Evolutionary conservation across 768 basidiomycete genomes (phyloP), one percentile per base, ranked within the genome.

Genomic region (Suillus tomentosus): DNA sequence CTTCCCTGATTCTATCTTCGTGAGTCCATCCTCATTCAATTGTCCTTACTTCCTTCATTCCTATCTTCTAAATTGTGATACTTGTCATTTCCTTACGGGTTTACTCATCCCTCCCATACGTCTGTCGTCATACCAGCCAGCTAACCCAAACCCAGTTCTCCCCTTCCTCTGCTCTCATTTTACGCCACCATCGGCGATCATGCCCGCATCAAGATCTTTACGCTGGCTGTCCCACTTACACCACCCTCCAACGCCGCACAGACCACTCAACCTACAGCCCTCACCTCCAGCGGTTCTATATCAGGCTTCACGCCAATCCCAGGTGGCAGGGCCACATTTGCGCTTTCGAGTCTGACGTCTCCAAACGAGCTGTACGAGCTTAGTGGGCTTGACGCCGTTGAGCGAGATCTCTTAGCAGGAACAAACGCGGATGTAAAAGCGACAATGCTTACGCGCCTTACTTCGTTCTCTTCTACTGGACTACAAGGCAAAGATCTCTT

Each of bases 311-410:
- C n/a, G n/a, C n/a, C n/a, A n/a, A n/a, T n/a, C n/a, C n/a, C n/a
- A n/a, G n/a, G n/a, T n/a, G n/a, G n/a, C n/a, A n/a, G n/a, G n/a
- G n/a, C n/a, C n/a, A n/a, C n/a, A n/a, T n/a, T 95, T 73, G 85
- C 89, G 15, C 80, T 84, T 64, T 90, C 87, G 34, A 92, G 91
- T 0, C 80, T 95, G 65, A 88, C 86, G 1, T 83, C 85, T 13
- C 95, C 96, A 1, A 93, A 93, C 64, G 88, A 97, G 62, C 86
- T 88, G 7, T 95, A 84, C 74, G 68, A 94, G 65, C 78, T 94
- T 56, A 76, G 79, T 27, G 76, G 79, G 37, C 78, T 89, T 39
- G 75, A 79, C 13, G 67, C 71, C 36, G 74, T 86, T 53, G 81
- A 86, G 68, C 75, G 72, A 10, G 74, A 78, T 11, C 74, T 87